Conservation (phyloP, 257 asterid genomes). For the Solanum gandarillasii region DNA sequence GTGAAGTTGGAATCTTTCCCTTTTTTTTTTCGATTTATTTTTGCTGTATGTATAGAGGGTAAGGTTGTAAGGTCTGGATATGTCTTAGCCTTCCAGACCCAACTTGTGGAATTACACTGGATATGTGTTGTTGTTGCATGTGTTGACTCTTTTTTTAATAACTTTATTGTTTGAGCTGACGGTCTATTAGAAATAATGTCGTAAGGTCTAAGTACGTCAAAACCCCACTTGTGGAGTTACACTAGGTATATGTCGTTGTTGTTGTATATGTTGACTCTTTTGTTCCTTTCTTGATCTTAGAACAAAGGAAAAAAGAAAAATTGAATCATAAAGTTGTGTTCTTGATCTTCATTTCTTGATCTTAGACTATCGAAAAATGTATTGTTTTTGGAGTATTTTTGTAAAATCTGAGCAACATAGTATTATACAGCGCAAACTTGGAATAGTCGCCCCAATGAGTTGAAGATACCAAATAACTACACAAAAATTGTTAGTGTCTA, state of each 20-base stretch:
- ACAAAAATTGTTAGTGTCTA: background rate
- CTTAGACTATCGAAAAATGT: background rate
- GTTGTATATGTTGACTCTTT: background rate
- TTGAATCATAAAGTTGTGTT: background rate
- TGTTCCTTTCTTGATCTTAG: background rate
- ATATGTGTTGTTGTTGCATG: no score
- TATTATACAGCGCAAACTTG: background rate
- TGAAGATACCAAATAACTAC: background rate
- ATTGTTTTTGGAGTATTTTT: background rate
- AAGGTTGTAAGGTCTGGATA: background rate
- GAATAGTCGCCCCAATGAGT: background rate
- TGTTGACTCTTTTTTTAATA: background rate
- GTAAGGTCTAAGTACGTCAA: background rate
- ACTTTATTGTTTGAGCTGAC: background rate
- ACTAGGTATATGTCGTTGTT: background rate
- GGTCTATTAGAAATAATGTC: no score
- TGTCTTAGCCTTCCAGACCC: background rate
- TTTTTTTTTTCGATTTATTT: no score
- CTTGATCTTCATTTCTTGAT: background rate
- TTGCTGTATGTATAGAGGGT: background rate
- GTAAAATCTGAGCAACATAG: background rate
- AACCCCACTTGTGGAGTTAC: background rate
- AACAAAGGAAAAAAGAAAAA: background rate
- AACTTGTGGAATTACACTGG: background rate
- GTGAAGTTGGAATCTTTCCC: background rate